These are phyloP conservation scores for Silene noctiflora DNA, from an alignment of 179 eudicot species.

Conservation along the genomic window DNA sequence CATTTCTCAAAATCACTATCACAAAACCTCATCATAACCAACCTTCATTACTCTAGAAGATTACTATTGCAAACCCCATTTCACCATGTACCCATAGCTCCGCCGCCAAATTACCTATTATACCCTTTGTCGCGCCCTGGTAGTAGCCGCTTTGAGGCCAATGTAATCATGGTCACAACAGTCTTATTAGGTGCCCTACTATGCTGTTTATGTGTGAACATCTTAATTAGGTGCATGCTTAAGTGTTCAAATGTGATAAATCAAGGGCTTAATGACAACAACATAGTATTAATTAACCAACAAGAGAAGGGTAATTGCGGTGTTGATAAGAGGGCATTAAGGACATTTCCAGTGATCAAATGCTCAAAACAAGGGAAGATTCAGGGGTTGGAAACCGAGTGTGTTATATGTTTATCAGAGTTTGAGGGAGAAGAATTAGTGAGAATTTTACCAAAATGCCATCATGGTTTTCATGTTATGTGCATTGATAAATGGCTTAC, in stretches of 20 bases:
- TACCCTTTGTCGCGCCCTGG: conserved; percentile 8
- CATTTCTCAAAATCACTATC: conserved; percentile 5
- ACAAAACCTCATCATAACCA: not conserved
- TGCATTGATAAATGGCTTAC: conserved; percentile 37
- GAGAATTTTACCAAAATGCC: conserved; percentile 31
- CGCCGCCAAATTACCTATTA: conserved; percentile 7
- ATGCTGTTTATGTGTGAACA: conserved; percentile 29
- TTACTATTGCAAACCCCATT: conserved; percentile 17
- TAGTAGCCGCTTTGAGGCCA: conserved; percentile 21
- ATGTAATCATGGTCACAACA: conserved; percentile 27
- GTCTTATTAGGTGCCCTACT: conserved; percentile 30
- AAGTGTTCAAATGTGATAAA: conserved; percentile 22
- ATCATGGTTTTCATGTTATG: conserved; percentile 37
- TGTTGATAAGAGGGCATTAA: conserved; percentile 28
- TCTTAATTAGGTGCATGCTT: conserved; percentile 29
- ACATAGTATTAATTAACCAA: not conserved
- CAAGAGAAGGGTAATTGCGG: conserved; percentile 16
- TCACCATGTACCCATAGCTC: not conserved
- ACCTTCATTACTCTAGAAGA: conserved; percentile 26
- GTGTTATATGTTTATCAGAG: conserved; percentile 36
- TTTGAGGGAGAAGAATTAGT: conserved; percentile 22
- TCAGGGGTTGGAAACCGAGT: conserved; percentile 23
- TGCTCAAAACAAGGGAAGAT: conserved; percentile 24
- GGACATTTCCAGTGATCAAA: conserved; percentile 28
- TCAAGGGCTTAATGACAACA: conserved; percentile 18